A percentile compares a stretch with the other conserved stretches of the same genome.
Conservation (phyloP, 176 grass and related monocot genomes). For the Phoenix dactylifera region DNA sequence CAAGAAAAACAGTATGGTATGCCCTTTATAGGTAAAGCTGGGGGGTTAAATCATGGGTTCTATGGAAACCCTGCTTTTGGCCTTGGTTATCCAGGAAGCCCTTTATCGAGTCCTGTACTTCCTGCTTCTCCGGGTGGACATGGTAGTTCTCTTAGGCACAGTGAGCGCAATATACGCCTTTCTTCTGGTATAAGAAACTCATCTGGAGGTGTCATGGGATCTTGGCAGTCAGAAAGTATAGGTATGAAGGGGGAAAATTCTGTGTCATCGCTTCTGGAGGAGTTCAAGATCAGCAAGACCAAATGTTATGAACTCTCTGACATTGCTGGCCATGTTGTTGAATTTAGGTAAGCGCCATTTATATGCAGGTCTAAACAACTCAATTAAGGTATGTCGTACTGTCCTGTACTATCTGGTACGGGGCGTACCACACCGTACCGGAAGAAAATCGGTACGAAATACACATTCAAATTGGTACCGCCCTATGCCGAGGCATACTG, state of each 20-base stretch:
- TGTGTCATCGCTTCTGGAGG: conserved; percentile 1
- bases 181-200: neutral
- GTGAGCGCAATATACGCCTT: conserved; percentile 5
- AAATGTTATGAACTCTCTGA: conserved; percentile 8
- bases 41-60: neutral
- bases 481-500: no score
- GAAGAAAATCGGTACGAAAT: no score
- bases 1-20: conserved; percentile 6
- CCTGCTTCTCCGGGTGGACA: neutral
- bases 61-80: conserved; percentile 3
- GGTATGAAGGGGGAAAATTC: neutral
- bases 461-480: no score
- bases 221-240: neutral
- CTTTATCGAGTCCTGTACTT: conserved; percentile 4
- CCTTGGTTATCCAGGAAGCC: conserved; percentile 8
- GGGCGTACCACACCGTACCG: no score
- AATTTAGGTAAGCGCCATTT: conserved; percentile 24
- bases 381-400: no score
- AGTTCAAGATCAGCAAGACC: conserved; percentile 8
- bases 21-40: conserved; percentile 4
- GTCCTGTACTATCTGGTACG: no score
- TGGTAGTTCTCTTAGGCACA: conserved; percentile 1
- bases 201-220: neutral
- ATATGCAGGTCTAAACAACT: no score
- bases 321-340: conserved; percentile 28